Evolutionary conservation across 2,329 filamentous ascomycete genomes (phyloP).

Genomic region (Colletotrichum endophyticum): DNA sequence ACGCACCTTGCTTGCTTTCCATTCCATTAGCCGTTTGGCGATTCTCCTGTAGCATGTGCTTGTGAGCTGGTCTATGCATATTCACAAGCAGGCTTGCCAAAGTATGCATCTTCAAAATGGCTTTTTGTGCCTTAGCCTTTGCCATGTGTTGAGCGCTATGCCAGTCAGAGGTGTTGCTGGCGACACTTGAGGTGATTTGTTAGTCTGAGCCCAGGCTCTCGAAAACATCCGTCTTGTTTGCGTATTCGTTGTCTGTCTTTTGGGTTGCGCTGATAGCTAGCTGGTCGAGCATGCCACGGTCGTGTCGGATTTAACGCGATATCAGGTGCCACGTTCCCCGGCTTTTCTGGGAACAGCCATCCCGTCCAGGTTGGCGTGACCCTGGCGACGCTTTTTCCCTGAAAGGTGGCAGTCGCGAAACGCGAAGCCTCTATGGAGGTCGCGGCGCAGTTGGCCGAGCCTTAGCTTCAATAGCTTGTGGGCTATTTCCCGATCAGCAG

Average conservation of each 20-base stretch:
- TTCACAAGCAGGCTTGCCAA: not conserved
- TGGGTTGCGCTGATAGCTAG: not conserved
- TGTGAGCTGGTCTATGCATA: not conserved
- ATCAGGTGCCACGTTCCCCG: conserved; percentile 1
- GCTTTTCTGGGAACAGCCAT: not conserved
- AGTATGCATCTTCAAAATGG: not conserved
- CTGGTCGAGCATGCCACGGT: not conserved
- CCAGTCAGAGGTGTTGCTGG: not conserved
- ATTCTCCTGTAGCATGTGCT: not conserved
- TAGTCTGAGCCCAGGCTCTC: not conserved
- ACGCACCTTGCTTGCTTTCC: not conserved
- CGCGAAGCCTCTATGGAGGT: not conserved
- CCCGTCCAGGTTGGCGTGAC: not conserved
- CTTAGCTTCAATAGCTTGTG: not conserved
- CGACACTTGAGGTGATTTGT: not conserved
- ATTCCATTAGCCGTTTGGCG: not conserved
- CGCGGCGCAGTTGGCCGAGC: not conserved
- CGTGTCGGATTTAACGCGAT: not conserved
- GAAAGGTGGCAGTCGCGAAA: conserved; percentile 7
- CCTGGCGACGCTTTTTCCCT: not conserved
- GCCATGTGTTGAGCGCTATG: not conserved
- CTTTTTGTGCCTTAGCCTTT: not conserved
- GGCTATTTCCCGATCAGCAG: not conserved
- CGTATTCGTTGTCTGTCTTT: not conserved
- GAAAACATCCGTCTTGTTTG: not conserved